Evolutionary conservation across 2,329 filamentous ascomycete species (phyloP), one percentile per base, ranked within the genome.

Genomic region (Fusarium robinianum): DNA sequence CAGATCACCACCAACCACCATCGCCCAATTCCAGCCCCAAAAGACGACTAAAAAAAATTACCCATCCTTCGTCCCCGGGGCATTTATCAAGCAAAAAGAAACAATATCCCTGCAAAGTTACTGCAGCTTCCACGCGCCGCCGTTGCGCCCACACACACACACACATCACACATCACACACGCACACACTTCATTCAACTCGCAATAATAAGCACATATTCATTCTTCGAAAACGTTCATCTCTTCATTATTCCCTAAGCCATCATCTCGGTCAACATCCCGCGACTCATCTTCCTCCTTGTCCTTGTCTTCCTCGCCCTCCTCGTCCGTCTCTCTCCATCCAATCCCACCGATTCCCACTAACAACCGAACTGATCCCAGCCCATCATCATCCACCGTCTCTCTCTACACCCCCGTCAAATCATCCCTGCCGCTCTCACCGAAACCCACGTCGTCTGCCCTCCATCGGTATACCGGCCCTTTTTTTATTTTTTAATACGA

Each of bases 371-470:
- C 26, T 30, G 29, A 31, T 21, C 15, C 27, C 29, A 21, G 31
- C 42, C 32, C 41, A 41, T 35, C 21, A 22, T 24, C 12, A 38
- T 16, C 47, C 22, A 36, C 36, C 34, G 25, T 29, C 40, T 46
- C 51, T 46, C 47, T 44, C 41, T 37, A 45, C 51, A 56, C 46
- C 43, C 45, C 45, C 53, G 45, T 49, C 57, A 55, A 57, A 61
- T 61, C 55, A 61, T 51, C 55, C 55, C 52, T 57, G 55, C 58
- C 33, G 48, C 49, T 52, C 38, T 61, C 56, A 61, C 58, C 58
- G 58, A 61, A 61, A 60, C 46, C 36, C 31, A 31, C 48, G 41
- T 44, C 41, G 36, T 37, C 44, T 33, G 24, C 34, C 37, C 37
- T 44, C 39, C 17, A 31, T 46, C 44, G 49, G 42, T 54, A 46